Evolutionary conservation across 2,329 filamentous ascomycete genomes (phyloP), one percentile per base, ranked within the genome.

Genomic region (Talaromyces sp.): DNA sequence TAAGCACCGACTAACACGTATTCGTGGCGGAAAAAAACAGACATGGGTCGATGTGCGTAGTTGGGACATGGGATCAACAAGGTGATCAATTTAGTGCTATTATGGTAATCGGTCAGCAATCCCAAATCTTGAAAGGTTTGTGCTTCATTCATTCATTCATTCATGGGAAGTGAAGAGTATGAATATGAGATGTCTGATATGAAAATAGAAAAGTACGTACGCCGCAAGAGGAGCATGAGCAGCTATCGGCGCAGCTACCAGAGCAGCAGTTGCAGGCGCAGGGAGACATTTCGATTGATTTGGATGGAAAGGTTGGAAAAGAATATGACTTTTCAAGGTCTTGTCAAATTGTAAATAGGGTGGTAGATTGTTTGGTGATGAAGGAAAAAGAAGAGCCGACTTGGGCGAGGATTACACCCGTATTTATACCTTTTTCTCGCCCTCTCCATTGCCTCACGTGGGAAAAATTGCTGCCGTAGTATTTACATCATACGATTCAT

Each of bases 261-360:
- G 70, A 67, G 73, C 74, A 76, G 72, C 72, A 73, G 72, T 70
- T 73, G 74, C 75, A 77, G 56, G 60, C 57, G 70, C 74, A 77
- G 69, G 75, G 74, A 72, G 68, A 67, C 75, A 76, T 77, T 64
- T 65, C 73, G 70, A 66, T 66, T 66, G 65, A 40, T 59, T 6
- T 40, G 16, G 36, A 5, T 40, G 36, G 36, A 16, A 8, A n/a
- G 23, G 5, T n/a, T 40, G 2, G 16, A 16, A 36, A 16, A 40
- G n/a, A 40, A 40, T 40, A 40, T 40, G 8, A 40, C 16, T n/a
- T 40, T 40, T 40, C 36, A 40, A 40, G 14, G 36, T 40, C 36
- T 40, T 40, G 36, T n/a, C n/a, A 16, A 8, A 40, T 40, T 40
- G 3, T n/a, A 16, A 6, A 40, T 5, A 9, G 1, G 7, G 44